These are phyloP conservation scores for Carex myosuroides DNA, from an alignment of 176 grass and related monocot species.

Conservation along the genomic window DNA sequence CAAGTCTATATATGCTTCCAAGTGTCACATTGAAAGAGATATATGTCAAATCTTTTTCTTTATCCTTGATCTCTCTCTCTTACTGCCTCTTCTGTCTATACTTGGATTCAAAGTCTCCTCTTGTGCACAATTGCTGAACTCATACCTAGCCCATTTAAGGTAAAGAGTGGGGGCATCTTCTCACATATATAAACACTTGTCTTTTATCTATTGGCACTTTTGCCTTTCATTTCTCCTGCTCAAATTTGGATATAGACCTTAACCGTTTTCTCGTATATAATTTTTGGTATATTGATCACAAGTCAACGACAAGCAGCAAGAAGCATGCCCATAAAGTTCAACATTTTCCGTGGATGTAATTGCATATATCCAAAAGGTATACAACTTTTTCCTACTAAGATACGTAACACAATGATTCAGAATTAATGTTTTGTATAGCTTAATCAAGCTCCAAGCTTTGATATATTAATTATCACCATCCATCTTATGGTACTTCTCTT, in stretches of 20 bases:
- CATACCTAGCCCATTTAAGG: constrained; percentile 8
- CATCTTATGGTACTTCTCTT: not conserved
- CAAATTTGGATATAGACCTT: not conserved
- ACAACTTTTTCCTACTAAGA: not conserved
- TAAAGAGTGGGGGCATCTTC: not conserved
- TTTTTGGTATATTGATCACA: not conserved
- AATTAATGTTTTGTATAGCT: not conserved
- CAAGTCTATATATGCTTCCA: constrained; percentile 28
- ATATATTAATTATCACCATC: not conserved
- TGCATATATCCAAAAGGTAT: constrained; percentile 23
- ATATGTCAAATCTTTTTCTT: constrained; percentile 4
- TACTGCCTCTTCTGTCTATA: not conserved
- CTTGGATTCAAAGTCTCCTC: constrained; percentile 12
- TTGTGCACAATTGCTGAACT: not conserved
- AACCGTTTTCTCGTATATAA: not conserved
- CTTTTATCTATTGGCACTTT: constrained; percentile 1
- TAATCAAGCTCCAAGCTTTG: not conserved
- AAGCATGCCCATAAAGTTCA: constrained; percentile 42
- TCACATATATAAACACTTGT: not conserved
- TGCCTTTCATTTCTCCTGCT: not conserved
- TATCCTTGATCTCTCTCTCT: not conserved
- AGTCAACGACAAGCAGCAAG: not conserved
- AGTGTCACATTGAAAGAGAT: constrained; percentile 11
- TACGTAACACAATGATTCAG: not conserved
- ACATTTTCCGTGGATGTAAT: constrained; percentile 34